Base-by-base conservation (phyloP, 83 land plant species). In the Larix sibirica region DNA sequence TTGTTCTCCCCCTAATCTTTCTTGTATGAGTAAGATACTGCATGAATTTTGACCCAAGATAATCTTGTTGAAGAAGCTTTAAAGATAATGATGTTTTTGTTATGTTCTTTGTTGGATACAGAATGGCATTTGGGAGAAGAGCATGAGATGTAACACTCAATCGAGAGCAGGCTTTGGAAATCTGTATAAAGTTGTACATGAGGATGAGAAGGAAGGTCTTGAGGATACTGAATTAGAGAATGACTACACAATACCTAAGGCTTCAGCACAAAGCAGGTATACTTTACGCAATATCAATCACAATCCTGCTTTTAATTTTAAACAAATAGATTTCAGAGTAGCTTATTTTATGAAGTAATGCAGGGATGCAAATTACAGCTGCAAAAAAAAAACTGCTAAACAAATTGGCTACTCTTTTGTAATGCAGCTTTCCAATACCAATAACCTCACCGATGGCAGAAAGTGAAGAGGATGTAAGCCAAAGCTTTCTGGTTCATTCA, bases 401-500 rank as follows among this genome's bases (percentile, higher is more conserved):
- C 4, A 58, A 75, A 75, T 23, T 23, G 60, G 59, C 18, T 50
- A 75, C 1, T 16, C n/a, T 23, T 50, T 50, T 24, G 17, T 24
- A 50, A 47, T 50, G 78, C 78, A 75, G 78, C 31, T 75, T 47
- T 50, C 5, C 60, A 10, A 23, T 24, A 24, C 78, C 60, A 50
- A 50, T 50, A 47, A 50, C 78, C 31, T 50, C 78, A 21, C 60
- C 78, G 14, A 50, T 24, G 31, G 54, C 78, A 84, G 84, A 84
- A 80, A 62, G 65, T 44, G 89, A 86, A 76, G 88, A 86, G 75
- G 89, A 84, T 44, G 31, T 80, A 26, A 86, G 87, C 62, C 82
- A 83, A 38, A 86, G 84, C 81, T 65, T 14, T 82, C 78, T 78
- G 18, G 68, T 83, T 58, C 83, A 84, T 40, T 66, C 71, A 23